These are phyloP conservation scores for Solanum pennellii DNA, from an alignment of 257 asterid species.

Conservation along the genomic window DNA sequence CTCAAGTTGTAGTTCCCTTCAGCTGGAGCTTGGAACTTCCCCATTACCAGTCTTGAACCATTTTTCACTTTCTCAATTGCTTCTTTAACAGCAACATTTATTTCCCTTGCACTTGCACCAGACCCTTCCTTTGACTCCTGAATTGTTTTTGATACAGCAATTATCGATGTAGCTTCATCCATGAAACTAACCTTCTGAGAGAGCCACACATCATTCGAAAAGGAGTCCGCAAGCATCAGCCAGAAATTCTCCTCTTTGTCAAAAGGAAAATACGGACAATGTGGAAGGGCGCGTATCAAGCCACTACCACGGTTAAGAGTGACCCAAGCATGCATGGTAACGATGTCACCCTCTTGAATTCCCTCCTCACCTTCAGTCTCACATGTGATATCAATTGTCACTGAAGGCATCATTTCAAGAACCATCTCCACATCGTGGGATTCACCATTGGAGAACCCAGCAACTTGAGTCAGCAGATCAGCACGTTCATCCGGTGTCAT, in stretches of 20 bases:
- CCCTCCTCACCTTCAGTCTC: conserved; percentile 99
- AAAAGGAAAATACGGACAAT: conserved; percentile 68
- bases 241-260: conserved; percentile 91
- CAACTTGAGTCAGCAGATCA: conserved; percentile 70
- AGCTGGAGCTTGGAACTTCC: conserved; percentile 74
- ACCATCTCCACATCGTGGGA: conserved; percentile 83
- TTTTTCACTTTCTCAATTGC: conserved; percentile 40
- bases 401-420: conserved; percentile 89
- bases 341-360: conserved; percentile 88
- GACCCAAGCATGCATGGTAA: conserved; percentile 94
- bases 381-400: conserved; percentile 68
- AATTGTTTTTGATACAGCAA: conserved; percentile 86
- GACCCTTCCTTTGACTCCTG: conserved; percentile 86
- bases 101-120: conserved; percentile 72
- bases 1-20: conserved; percentile 78
- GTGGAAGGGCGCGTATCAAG: conserved; percentile 68
- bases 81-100: conserved; percentile 60
- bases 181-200: conserved; percentile 84
- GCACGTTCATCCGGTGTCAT: conserved; percentile 65
- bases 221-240: conserved; percentile 79
- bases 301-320: conserved; percentile 66
- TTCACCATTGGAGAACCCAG: conserved; percentile 69
- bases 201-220: conserved; percentile 83
- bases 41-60: conserved; percentile 36
- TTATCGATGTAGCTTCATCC: conserved; percentile 79